Evolutionary conservation across 139 green algal genomes (phyloP), one percentile per base, ranked within the genome.

Genomic region (Coccomyxa sp.): DNA sequence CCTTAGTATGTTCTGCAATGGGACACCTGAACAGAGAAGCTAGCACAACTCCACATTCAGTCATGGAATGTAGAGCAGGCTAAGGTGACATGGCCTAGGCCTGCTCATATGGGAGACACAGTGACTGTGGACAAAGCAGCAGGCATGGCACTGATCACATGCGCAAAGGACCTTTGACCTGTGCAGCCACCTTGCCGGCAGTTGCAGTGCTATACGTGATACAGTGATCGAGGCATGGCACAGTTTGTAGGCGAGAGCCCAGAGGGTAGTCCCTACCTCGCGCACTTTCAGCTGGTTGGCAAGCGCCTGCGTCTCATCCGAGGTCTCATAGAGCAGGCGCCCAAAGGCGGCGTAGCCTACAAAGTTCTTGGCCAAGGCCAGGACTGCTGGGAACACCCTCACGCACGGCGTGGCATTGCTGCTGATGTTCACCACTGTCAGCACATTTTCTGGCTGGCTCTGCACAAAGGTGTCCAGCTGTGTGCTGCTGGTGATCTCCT

Each of bases 381-480:
- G 77, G 50, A 97, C 90, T 0, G 93, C 93, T 2, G 93, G 90
- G 77, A 90, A 97, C 37, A 97, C 85, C 69, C 86, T 85, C 38
- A 92, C 70, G 74, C 88, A 92, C 18, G 87, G 79, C 1, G 54
- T 70, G 50, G 83, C 85, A 70, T 69, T 79, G 4, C 27, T 44
- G 1, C 72, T 81, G 0, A 92, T 81, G 34, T 89, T 69, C 8
- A 92, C 75, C 7, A 91, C 87, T 6, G 74, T 86, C 38, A 91
- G 79, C 38, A 86, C 85, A 16, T 78, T 76, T 9, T 83, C 77
- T 38, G 27, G 29, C 14, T 82, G 68, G 6, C 58, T 40, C 18
- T 73, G 12, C 24, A 94, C 44, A 35, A 91, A 95, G 0, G 72
- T 16, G 5, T 88, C 69, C 35, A 95, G 71, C 14, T 91, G 79